Conservation (phyloP, 306 rosid species). For the Casuarina equisetifolia region DNA sequence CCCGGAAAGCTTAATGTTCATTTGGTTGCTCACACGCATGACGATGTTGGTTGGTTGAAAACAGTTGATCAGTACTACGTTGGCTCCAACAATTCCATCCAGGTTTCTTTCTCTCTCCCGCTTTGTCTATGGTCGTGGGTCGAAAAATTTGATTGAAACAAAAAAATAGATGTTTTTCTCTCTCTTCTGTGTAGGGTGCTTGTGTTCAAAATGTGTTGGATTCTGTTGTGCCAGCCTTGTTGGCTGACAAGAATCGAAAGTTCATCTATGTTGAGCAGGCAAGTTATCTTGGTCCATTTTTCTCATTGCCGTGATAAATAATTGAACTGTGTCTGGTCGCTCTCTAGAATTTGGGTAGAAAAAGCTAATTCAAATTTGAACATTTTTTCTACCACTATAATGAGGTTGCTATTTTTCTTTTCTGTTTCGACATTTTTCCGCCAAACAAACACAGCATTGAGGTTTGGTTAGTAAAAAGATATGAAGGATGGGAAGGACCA, state of each 20-base stretch:
- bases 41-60: slow-evolving; percentile 65
- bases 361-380: neutral
- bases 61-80: slow-evolving; percentile 63
- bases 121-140: neutral
- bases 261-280: slow-evolving; percentile 89
- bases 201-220: slow-evolving; percentile 75
- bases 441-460: neutral
- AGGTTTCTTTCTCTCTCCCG: slow-evolving; percentile 18
- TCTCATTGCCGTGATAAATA: neutral
- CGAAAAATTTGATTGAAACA: neutral
- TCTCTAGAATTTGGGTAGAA: neutral
- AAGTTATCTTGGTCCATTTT: slow-evolving; percentile 18
- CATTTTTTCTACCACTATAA: neutral
- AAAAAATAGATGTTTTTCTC: neutral
- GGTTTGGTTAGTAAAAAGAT: neutral
- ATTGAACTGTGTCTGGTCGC: neutral
- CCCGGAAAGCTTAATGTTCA: slow-evolving; percentile 53
- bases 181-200: slow-evolving; percentile 47
- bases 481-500: neutral
- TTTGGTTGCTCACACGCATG: slow-evolving; percentile 58
- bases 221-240: slow-evolving; percentile 45
- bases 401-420: neutral
- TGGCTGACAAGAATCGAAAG: slow-evolving; percentile 77
- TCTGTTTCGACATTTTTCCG: neutral
- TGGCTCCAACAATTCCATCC: slow-evolving; percentile 61